Conservation (phyloP, 2,329 filamentous ascomycete species). For the Graphilbum sp. region DNA sequence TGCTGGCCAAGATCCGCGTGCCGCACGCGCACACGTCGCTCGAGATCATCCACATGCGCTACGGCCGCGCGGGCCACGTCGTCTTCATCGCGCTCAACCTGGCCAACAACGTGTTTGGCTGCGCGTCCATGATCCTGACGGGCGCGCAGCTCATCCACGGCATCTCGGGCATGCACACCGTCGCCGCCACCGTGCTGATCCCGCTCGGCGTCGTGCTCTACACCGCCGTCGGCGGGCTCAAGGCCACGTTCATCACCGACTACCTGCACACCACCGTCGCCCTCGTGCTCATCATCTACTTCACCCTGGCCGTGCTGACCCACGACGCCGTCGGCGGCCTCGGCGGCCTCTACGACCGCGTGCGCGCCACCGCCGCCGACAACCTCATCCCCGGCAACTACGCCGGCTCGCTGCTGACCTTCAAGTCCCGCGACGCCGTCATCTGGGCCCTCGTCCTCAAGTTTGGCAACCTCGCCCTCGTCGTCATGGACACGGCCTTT, state of each 20-base stretch:
- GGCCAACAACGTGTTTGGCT: slow-evolving; percentile 24
- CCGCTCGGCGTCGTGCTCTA: slow-evolving; percentile 22
- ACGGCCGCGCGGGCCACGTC: slow-evolving; percentile 20
- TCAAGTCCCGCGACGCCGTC: slow-evolving; percentile 19
- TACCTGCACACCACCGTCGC: slow-evolving; percentile 23
- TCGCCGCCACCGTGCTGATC: slow-evolving; percentile 22
- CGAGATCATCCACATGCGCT: slow-evolving; percentile 22
- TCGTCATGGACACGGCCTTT: slow-evolving; percentile 35
- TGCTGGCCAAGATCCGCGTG: slow-evolving; percentile 24
- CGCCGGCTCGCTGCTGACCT: slow-evolving; percentile 20
- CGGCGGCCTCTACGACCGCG: slow-evolving; percentile 19
- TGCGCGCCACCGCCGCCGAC: slow-evolving; percentile 15
- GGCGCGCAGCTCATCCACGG: slow-evolving; percentile 21
- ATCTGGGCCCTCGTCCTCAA: slow-evolving; percentile 28
- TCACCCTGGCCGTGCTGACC: slow-evolving; percentile 17
- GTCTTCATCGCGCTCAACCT: slow-evolving; percentile 22
- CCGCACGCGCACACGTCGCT: slow-evolving; percentile 25
- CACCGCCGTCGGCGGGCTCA: slow-evolving; percentile 21
- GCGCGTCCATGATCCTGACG: slow-evolving; percentile 20
- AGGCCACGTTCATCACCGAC: slow-evolving; percentile 24
- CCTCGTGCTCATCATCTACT: slow-evolving; percentile 21
- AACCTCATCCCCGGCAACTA: slow-evolving; percentile 18
- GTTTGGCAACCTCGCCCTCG: slow-evolving; percentile 30
- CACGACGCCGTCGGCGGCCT: slow-evolving; percentile 18
- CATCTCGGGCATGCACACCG: slow-evolving; percentile 23